phyloP scores from a whole-genome alignment of 2,329 filamentous ascomycete genomes.

The Trichothecium sympodiale region DNA sequence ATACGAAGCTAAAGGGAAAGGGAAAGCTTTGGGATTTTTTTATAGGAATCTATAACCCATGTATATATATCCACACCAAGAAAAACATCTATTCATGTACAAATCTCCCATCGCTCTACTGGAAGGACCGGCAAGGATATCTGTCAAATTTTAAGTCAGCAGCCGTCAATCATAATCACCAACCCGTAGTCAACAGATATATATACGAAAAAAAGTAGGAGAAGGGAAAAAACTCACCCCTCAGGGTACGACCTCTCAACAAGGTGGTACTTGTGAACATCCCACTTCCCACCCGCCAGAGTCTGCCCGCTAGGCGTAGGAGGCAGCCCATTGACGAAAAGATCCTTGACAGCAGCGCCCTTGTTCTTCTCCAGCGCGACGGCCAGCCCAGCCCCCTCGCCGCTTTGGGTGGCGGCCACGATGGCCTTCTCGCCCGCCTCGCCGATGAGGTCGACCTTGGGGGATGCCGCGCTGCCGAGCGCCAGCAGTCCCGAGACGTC shows the following conservation, averaged over 20 bases:
- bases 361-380: slow-evolving; percentile 52
- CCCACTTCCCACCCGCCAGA: slow-evolving; percentile 39
- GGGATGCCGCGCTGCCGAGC: slow-evolving; percentile 69
- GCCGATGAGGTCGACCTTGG: slow-evolving; percentile 71
- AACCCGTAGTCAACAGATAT: no score
- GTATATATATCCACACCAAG: no score
- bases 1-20: slow-evolving; percentile 5
- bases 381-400: slow-evolving; percentile 58
- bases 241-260: slow-evolving; percentile 59
- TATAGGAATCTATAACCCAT: slow-evolving; percentile 17
- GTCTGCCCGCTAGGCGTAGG: slow-evolving; percentile 71
- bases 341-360: slow-evolving; percentile 46
- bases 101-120: slow-evolving; percentile 23
- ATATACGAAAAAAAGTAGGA: no score
- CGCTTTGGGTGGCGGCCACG: slow-evolving; percentile 54
- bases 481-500: slow-evolving; percentile 78
- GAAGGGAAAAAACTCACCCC: slow-evolving; percentile 39
- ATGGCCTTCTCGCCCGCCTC: slow-evolving; percentile 53
- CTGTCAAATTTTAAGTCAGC: slow-evolving; percentile 28
- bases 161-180: no score
- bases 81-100: slow-evolving; percentile 16
- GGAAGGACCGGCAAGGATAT: slow-evolving; percentile 55
- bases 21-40: slow-evolving; percentile 8
- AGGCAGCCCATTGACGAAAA: slow-evolving; percentile 71
- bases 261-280: slow-evolving; percentile 59